Base-by-base conservation (phyloP, 2,329 filamentous ascomycete species). In the Stemphylium lycopersici region DNA sequence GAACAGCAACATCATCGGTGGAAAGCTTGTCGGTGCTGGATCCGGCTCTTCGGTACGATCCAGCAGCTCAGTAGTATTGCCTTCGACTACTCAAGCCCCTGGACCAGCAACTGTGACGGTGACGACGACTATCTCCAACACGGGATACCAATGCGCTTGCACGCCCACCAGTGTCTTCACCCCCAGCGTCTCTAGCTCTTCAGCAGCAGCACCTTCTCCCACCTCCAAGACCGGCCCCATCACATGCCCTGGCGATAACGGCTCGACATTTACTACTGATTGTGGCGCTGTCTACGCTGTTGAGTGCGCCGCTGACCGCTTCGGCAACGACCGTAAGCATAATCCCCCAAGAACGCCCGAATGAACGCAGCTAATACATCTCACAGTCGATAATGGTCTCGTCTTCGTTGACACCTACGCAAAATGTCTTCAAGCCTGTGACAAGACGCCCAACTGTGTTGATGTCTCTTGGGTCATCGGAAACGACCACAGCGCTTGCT, bases 241-340 rank as follows among this genome's bases (percentile, higher is more conserved):
- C 2, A 36, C 32, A 31, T 70, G 68, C 55, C 67, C 68, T 4
- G 45, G 18, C 12, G 52, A 43, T 13, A 37, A 67, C 18, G 62
- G 58, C 6, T 46, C 39, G 0, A 61, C 29, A 2, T 65, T 55
- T 32, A 64, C 56, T 2, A 62, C 56, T 13, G 10, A 36, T 6
- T 63, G 61, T 29, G 68, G 65, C 34, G 55, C 65, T 3, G 45
- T 15, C 13, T 72, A 63, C 18, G 26, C 12, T 1, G 49, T 72
- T 12, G 68, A 72, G 26, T 72, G 69, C 39, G 55, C 22, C 36
- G 29, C 31, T 6, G 69, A 72, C 47, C 68, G 65, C 20, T 58
- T 51, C 22, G 69, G 64, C 33, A 52, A 56, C 24, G 65, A 70
- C 26, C 46, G 64, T 59, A 49, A 53, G 58, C 58, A 31, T 15